Evolutionary conservation across 2,329 filamentous ascomycete genomes (phyloP).

Genomic region (Sarocladium strictum): DNA sequence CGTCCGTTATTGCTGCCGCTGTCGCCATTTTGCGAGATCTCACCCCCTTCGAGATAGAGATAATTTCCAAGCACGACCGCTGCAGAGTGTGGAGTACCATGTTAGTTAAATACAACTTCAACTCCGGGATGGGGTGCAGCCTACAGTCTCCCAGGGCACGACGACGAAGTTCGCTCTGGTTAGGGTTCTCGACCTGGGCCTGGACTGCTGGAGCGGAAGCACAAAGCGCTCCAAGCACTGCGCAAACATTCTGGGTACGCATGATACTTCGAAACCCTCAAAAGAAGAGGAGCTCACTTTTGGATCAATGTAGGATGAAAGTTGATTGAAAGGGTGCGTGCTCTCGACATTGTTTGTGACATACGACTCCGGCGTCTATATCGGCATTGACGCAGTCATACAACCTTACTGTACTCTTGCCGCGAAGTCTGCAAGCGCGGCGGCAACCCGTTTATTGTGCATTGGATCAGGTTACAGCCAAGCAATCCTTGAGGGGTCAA

Average conservation of each 20-base stretch:
- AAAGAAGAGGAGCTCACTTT: too few relatives aligned
- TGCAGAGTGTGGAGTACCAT: not conserved
- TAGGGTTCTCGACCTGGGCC: not conserved
- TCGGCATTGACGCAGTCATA: too few relatives aligned
- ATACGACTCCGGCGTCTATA: too few relatives aligned
- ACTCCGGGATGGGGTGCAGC: not conserved
- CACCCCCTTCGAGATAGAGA: not conserved
- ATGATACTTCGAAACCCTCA: too few relatives aligned
- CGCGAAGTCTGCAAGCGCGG: too few relatives aligned
- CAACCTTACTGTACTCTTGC: too few relatives aligned
- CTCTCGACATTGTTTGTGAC: too few relatives aligned
- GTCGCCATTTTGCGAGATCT: not conserved
- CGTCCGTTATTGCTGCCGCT: not conserved
- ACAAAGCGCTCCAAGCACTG: not conserved
- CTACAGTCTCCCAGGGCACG: not conserved
- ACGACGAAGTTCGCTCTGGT: not conserved
- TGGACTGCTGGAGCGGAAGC: not conserved
- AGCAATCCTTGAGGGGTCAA: too few relatives aligned
- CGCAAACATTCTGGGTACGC: not conserved
- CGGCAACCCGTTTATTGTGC: too few relatives aligned
- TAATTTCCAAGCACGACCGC: not conserved
- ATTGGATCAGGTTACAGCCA: too few relatives aligned
- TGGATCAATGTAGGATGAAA: too few relatives aligned
- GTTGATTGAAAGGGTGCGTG: too few relatives aligned
- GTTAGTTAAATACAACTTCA: not conserved